A percentile compares a stretch with the other conserved stretches of the same genome.
phyloP scores from a whole-genome alignment of 2,329 filamentous ascomycete species.

The Calonectria pseudoturangicola region DNA sequence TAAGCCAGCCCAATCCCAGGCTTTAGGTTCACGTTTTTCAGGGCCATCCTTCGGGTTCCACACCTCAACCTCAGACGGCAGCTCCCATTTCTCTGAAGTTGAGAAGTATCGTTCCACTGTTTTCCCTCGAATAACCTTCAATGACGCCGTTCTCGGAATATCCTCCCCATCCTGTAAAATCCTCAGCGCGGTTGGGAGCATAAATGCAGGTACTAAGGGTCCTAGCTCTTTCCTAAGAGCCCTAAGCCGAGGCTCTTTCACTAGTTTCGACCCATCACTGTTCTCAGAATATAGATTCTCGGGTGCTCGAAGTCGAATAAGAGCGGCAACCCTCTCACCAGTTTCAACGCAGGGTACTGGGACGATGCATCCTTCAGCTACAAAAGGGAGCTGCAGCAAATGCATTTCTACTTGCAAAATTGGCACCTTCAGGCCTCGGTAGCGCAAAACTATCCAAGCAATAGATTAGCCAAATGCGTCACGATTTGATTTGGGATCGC shows the following conservation, averaged over 20 bases:
- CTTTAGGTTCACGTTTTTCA: background rate
- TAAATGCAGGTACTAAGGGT: background rate
- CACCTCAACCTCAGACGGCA: background rate
- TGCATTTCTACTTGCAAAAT: background rate
- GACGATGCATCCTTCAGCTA: background rate
- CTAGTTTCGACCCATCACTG: background rate
- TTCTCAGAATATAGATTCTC: background rate
- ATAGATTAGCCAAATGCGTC: background rate
- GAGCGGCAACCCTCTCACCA: background rate
- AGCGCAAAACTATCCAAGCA: background rate
- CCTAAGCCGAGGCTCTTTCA: background rate
- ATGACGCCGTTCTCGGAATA: background rate
- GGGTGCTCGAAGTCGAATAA: background rate
- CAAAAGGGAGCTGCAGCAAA: conserved; percentile 2
- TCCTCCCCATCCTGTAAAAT: background rate
- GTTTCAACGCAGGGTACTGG: background rate
- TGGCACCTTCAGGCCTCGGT: background rate
- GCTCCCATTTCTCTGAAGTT: background rate
- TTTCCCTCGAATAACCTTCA: background rate
- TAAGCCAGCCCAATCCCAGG: background rate
- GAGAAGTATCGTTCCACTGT: background rate
- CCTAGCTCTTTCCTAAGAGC: background rate
- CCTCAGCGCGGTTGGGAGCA: background rate
- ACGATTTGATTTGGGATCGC: no score
- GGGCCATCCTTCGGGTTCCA: background rate